Conservation (phyloP, 306 rosid genomes). For the Nissolia schottii region DNA sequence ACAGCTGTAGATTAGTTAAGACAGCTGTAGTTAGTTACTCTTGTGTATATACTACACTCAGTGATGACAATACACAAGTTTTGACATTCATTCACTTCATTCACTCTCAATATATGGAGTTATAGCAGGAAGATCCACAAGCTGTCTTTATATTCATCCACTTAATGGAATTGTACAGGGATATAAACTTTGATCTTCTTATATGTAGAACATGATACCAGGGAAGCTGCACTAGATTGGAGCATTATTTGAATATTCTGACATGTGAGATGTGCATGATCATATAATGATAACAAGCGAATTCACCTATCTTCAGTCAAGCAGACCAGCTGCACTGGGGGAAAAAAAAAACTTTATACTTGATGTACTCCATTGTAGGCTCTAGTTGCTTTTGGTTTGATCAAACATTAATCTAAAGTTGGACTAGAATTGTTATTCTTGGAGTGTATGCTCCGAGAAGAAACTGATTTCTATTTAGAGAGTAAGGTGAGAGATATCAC, state of each 20-base stretch:
- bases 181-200: not conserved
- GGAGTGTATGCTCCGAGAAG: not conserved
- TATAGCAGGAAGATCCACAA: not conserved
- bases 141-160: constrained; percentile 13
- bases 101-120: no score
- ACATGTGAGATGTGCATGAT: not conserved
- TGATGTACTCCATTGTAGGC: not conserved
- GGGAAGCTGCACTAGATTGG: not conserved
- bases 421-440: not conserved
- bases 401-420: not conserved
- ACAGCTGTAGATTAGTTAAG: no score
- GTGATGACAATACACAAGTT: no score
- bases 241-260: not conserved
- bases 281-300: not conserved
- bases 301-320: not conserved
- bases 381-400: not conserved
- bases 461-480: no score
- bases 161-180: not conserved
- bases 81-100: no score
- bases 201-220: not conserved
- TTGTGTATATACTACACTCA: no score
- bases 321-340: not conserved
- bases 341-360: not conserved
- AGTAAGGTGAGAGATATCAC: no score
- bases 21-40: no score